phyloP scores from a whole-genome alignment of 2,329 filamentous ascomycete species.

The Trichoderma sp. region DNA sequence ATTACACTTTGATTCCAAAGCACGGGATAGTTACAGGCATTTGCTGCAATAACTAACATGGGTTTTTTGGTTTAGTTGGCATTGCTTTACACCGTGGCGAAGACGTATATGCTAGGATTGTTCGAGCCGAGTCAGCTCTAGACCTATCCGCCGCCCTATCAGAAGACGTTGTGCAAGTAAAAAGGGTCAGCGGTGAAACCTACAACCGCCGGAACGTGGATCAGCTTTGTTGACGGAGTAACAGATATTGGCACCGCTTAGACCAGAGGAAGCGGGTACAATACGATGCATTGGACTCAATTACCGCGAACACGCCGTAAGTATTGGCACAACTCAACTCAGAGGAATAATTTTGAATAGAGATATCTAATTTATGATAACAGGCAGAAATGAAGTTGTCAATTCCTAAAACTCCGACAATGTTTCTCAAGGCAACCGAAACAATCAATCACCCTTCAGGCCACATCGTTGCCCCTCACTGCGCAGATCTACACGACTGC shows the following conservation, averaged over 20 bases:
- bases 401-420: background rate
- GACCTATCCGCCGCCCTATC: constrained; percentile 5
- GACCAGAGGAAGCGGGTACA: constrained; percentile 5
- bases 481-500: constrained; percentile 1
- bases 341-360: background rate
- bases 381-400: constrained; percentile 8
- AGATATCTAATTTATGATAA: background rate
- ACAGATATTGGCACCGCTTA: background rate
- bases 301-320: constrained; percentile 8
- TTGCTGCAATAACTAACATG: background rate
- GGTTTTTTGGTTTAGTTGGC: background rate
- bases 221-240: background rate
- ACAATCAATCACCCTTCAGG: constrained; percentile 1
- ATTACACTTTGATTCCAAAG: constrained; percentile 3
- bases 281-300: constrained; percentile 13
- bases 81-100: constrained; percentile 12
- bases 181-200: background rate
- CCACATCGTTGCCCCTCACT: background rate
- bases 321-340: background rate
- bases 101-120: constrained; percentile 7
- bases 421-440: constrained; percentile 1
- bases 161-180: background rate
- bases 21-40: background rate
- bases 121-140: constrained; percentile 1
- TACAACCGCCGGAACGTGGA: background rate